phyloP scores from a whole-genome alignment of 73 alveolate genomes.

The Symbiodinium natans region DNA sequence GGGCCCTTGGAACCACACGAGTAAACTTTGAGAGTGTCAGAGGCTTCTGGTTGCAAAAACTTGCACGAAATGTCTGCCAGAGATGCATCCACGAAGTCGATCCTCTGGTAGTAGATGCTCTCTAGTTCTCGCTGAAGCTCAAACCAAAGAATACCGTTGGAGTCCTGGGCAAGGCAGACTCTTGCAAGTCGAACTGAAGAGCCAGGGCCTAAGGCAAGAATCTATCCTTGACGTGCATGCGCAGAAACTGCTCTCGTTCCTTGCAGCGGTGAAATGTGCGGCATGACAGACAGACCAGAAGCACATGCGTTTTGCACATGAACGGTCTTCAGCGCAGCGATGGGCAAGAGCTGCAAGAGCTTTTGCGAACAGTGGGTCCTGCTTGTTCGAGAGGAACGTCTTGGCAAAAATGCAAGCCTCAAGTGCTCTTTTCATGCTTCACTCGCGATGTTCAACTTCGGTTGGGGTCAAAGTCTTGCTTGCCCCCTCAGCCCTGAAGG shows the following conservation, averaged over 20 bases:
- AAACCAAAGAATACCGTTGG: slow-evolving; percentile 91
- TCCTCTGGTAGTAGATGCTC: slow-evolving; percentile 79
- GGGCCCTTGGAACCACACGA: no score
- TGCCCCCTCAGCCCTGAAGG: background rate
- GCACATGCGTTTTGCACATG: no score
- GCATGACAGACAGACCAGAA: background rate
- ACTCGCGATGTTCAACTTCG: background rate
- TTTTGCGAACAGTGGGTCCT: background rate
- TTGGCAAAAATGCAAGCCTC: slow-evolving; percentile 83
- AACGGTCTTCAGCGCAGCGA: background rate
- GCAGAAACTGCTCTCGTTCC: slow-evolving; percentile 92
- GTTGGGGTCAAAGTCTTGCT: background rate
- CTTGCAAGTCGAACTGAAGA: background rate
- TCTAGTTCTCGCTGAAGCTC: slow-evolving; percentile 72
- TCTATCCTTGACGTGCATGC: slow-evolving; percentile 83
- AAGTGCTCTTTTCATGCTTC: no score
- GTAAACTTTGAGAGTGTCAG: no score
- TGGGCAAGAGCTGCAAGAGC: background rate
- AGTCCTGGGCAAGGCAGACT: background rate
- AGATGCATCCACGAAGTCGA: slow-evolving; percentile 72
- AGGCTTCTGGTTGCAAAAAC: no score
- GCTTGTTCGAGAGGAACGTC: slow-evolving; percentile 85
- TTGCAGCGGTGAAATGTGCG: background rate
- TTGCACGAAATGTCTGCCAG: background rate
- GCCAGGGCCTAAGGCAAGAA: background rate